Evolutionary conservation across 805 yeast species (phyloP), one percentile per base, ranked within the genome.

Genomic region (Kodamaea laetipori): DNA sequence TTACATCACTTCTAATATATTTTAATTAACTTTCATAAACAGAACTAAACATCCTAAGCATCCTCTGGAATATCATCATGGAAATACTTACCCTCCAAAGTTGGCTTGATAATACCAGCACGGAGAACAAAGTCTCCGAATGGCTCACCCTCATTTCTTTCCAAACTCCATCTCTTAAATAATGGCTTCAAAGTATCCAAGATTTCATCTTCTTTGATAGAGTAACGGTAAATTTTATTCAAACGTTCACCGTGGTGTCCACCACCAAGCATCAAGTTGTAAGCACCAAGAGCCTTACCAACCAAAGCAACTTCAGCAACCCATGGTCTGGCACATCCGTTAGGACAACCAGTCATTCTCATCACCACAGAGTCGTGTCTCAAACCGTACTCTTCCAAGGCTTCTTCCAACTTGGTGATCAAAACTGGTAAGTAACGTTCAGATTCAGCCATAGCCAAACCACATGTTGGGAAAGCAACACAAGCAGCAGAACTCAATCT

Each of bases 271-370:
- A 90, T 76, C 67, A 92, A 76, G 67, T 92, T 92, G 69, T 92
- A 92, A 12, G 95, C 90, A 41, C 95, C 96, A 51, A 77, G 81
- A 0, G 98, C 97, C 65, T 92, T 92, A 64, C 98, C 98, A 45
- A 92, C 95, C 47, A 90, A 76, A 0, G 97, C 98, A 46, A 92
- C 81, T 66, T 92, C 98, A 4, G 97, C 98, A 40, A 92, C 71
- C 97, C 97, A 92, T 21, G 98, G 98, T 66, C 98, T 82, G 17
- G 98, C 94, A 74, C 98, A 92, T 54, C 98, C 98, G 65, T 92
- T 92, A 43, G 97, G 97, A 77, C 98, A 92, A 45, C 98, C 98
- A 23, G 97, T 92, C 97, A 92, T 90, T 73, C 98, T 82, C 95
- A 92, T 86, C 17, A 90, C 96, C 53, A 92, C 78, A 6, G 96